Evolutionary conservation across 1,284 basidiomycete species (phyloP).

Genomic region (Entoloma clypeatum): DNA sequence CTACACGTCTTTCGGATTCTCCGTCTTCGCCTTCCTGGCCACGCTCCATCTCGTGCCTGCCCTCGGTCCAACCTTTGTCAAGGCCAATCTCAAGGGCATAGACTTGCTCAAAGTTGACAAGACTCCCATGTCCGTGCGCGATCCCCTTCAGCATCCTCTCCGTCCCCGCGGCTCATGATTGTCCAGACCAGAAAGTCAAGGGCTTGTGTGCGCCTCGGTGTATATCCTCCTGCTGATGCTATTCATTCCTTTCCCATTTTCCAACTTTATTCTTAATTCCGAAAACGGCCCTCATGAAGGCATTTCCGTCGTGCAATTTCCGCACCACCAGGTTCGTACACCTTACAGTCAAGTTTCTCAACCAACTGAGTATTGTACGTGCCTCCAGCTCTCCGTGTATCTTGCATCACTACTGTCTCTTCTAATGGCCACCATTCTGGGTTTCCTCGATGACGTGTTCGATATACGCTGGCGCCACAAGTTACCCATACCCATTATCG

Average conservation of each 20-base stretch:
- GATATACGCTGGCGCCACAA: conserved; percentile 99
- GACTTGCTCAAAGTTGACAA: conserved; percentile 79
- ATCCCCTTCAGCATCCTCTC: conserved; percentile 8
- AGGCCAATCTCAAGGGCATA: conserved; percentile 73
- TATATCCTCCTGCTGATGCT: conserved; percentile 85
- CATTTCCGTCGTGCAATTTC: conserved; percentile 67
- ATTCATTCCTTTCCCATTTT: conserved; percentile 89
- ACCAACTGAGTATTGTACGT: neutral
- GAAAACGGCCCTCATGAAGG: conserved; percentile 48
- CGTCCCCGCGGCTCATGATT: conserved; percentile 3
- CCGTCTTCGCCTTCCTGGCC: conserved; percentile 73
- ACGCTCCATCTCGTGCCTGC: conserved; percentile 73
- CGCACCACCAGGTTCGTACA: conserved; percentile 76
- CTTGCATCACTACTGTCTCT: conserved; percentile 90
- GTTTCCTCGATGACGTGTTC: conserved; percentile 97
- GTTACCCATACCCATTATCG: conserved; percentile 93
- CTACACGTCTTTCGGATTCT: conserved; percentile 75
- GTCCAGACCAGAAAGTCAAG: conserved; percentile 87
- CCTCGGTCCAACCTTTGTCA: conserved; percentile 70
- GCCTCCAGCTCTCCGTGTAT: conserved; percentile 77
- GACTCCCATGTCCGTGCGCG: conserved; percentile 64
- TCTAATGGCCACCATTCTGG: conserved; percentile 88
- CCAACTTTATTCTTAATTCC: conserved; percentile 58
- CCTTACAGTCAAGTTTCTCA: conserved; percentile 9
- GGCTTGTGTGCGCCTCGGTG: conserved; percentile 85